These are phyloP conservation scores for Ochetophila trinervis DNA, from an alignment of 306 rosid species.

Conservation along the genomic window DNA sequence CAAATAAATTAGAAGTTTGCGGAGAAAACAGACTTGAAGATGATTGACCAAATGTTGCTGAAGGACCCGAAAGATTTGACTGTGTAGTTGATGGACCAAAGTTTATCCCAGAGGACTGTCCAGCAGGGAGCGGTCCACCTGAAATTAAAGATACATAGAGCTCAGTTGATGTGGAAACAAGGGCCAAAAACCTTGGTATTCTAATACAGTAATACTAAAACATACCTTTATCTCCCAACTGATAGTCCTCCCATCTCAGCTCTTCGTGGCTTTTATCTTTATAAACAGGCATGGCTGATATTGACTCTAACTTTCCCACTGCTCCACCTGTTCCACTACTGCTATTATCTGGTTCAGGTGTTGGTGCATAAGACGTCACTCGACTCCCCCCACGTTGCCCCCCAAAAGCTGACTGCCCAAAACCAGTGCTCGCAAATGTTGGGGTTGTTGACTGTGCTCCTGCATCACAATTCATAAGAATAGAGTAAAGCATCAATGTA, in stretches of 20 bases:
- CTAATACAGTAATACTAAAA: not conserved
- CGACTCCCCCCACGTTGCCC: conserved; percentile 88
- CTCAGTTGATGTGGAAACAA: too few relatives aligned
- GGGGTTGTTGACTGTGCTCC: conserved; percentile 67
- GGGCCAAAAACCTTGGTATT: not conserved
- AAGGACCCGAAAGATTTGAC: conserved; percentile 51
- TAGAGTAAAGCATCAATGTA: not conserved
- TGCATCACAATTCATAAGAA: conserved; percentile 24
- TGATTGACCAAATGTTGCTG: conserved; percentile 58
- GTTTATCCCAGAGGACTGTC: conserved; percentile 47
- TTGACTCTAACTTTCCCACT: conserved; percentile 71
- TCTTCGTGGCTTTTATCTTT: conserved; percentile 95
- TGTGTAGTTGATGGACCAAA: conserved; percentile 51
- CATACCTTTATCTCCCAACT: conserved; percentile 81
- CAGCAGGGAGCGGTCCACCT: conserved; percentile 83
- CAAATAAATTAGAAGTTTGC: conserved; percentile 60
- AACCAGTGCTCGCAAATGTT: conserved; percentile 52
- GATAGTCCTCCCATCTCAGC: conserved; percentile 98
- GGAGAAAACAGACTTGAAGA: conserved; percentile 63
- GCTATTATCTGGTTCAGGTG: conserved; percentile 60
- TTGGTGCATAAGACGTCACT: conserved; percentile 60
- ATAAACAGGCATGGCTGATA: conserved; percentile 88
- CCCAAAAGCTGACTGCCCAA: conserved; percentile 73
- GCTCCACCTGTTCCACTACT: conserved; percentile 46
- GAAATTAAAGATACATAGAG: conserved; percentile 21